A percentile compares a stretch with the other conserved stretches of the same genome.
These are phyloP conservation scores for Penicillium steckii DNA, from an alignment of 495 filamentous ascomycete species.

Conservation along the genomic window DNA sequence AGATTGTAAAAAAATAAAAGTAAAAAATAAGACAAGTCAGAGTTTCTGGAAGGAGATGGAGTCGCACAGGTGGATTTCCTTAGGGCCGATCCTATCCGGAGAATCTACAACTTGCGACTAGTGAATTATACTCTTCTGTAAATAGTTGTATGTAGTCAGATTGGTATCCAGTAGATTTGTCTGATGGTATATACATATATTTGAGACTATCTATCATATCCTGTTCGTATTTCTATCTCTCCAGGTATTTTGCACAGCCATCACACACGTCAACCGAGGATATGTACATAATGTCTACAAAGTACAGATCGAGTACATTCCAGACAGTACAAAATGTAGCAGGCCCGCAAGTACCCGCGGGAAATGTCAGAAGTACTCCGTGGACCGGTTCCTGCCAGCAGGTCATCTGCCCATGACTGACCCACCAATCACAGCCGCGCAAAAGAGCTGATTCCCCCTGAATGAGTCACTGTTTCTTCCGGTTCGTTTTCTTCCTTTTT, in stretches of 20 bases:
- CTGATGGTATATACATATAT: no score
- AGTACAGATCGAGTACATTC: neutral
- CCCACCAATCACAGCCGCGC: slow-evolving; percentile 6
- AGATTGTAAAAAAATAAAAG: neutral
- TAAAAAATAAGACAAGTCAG: slow-evolving; percentile 7
- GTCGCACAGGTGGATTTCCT: slow-evolving; percentile 20
- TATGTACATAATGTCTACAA: neutral
- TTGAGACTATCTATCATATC: no score
- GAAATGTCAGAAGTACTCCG: neutral
- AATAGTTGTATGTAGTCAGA: neutral
- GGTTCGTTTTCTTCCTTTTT: slow-evolving; percentile 25
- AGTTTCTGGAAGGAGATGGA: slow-evolving; percentile 31
- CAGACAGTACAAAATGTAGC: neutral
- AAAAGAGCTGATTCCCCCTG: neutral
- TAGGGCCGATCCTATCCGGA: slow-evolving; percentile 34
- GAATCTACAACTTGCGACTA: slow-evolving; percentile 19
- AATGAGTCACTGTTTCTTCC: slow-evolving; percentile 23
- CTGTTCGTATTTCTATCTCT: no score
- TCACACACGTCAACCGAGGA: neutral
- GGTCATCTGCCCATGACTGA: slow-evolving; percentile 11
- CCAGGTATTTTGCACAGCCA: neutral
- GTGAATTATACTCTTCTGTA: slow-evolving; percentile 2
- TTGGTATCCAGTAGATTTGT: neutral
- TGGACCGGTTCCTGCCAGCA: slow-evolving; percentile 2
- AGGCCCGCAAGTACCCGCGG: neutral